Base-by-base conservation (phyloP, 73 alveolate genomes). In the Tetrahymena malaccensis region DNA sequence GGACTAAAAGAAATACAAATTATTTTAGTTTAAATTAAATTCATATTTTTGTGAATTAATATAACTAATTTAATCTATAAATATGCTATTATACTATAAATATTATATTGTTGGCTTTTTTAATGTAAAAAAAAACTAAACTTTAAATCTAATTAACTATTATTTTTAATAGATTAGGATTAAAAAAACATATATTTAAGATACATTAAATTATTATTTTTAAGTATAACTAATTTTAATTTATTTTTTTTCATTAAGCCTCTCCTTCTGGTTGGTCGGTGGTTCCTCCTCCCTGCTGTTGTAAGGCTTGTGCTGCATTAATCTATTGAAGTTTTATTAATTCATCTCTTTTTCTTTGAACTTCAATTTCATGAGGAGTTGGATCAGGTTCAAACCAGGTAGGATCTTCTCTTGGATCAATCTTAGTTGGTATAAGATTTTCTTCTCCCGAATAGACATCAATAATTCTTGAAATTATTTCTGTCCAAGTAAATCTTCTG, bases 401-500 rank as follows among this genome's bases (percentile, higher is more conserved):
- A 70, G 89, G 89, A 70, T 70, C 89, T 70, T 70, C 89, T 70
- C 89, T 70, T 1, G 89, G 89, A 70, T 70, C 89, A 70, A 70
- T 70, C 17, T n/a, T n/a, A 9, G 89, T 70, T 27, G 89, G 89
- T 3, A 70, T 0, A n/a, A 70, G 89, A 12, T 70, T 70, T n/a
- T 70, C 89, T 70, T 70, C 89, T 70, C 89, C 89, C 1, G 89
- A 70, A 8, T 70, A 70, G 5, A 70, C 97, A 95, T 95, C 97
- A 6, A 95, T 93, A 89, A 89, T 94, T 89, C 97, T 95, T 25
- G 85, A 70, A 4, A 95, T 89, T 33, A 95, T 44, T 89, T 95
- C 97, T 35, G 31, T 95, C 97, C 97, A 95, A 34, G 93, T 43
- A 22, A 43, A 35, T 43, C 95, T 93, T 89, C 94, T 95, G 16